A percentile compares a stretch with the other conserved stretches of the same genome.
phyloP scores from a whole-genome alignment of 169 alveolate species.

The Eimeria maxima region DNA sequence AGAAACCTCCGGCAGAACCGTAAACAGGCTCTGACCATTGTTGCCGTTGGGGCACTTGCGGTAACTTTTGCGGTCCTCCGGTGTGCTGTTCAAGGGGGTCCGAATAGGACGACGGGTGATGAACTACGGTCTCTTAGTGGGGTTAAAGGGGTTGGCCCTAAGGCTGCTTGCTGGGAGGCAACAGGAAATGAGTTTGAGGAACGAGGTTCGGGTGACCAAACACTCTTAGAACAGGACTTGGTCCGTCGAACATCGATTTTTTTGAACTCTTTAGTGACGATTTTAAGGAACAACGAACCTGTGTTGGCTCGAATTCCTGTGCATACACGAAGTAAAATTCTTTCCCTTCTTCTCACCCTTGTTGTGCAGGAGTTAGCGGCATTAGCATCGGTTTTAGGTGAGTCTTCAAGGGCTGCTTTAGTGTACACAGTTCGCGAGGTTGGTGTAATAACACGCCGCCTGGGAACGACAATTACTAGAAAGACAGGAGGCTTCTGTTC shows the following conservation, averaged over 20 bases:
- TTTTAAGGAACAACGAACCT: not conserved
- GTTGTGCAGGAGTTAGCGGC: slow-evolving; percentile 32
- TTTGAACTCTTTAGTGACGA: not conserved
- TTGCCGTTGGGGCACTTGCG: not conserved
- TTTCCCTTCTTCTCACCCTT: slow-evolving; percentile 2
- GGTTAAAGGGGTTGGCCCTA: not conserved
- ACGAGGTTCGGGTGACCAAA: not conserved
- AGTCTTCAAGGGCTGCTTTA: not conserved
- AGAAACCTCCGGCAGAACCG: not conserved
- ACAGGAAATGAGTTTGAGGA: not conserved
- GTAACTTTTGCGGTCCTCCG: slow-evolving; percentile 12
- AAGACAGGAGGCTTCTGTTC: slow-evolving; percentile 1
- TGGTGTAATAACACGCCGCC: not conserved
- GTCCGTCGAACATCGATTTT: not conserved
- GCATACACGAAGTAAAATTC: slow-evolving; percentile 1
- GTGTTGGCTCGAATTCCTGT: slow-evolving; percentile 23
- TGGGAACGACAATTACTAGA: slow-evolving; percentile 14
- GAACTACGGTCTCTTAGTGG: not conserved
- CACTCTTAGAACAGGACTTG: not conserved
- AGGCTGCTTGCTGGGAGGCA: not conserved
- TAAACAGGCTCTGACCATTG: not conserved
- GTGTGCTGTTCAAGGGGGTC: not conserved
- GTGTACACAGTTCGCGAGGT: slow-evolving; percentile 1
- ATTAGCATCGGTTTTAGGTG: not conserved
- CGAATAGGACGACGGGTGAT: not conserved